Percentiles rank a stretch among this genome's conserved stretches.
These are phyloP conservation scores for Alternaria triticimaculans DNA, from an alignment of 2,329 filamentous ascomycete genomes.

Conservation along the genomic window DNA sequence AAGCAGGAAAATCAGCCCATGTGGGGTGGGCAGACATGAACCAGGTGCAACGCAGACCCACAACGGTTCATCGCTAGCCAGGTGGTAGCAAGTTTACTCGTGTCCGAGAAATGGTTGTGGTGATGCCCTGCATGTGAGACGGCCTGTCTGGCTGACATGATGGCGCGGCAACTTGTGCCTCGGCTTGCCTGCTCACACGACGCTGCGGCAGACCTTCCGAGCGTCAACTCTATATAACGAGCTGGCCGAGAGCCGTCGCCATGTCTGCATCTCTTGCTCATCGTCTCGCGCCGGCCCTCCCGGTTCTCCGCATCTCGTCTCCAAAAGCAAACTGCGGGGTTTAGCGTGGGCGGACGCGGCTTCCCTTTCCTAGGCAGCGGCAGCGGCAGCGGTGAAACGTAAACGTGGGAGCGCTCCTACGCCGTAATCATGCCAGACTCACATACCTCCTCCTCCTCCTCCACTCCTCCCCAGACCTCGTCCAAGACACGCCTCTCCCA, in stretches of 20 bases:
- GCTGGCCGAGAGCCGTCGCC: conserved; percentile 15
- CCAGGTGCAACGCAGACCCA: conserved; percentile 18
- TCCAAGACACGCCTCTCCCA: conserved; percentile 56
- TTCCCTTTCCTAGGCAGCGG: conserved; percentile 6
- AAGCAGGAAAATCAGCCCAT: conserved; percentile 25
- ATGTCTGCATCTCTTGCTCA: conserved; percentile 9
- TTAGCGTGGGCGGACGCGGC: conserved; percentile 29
- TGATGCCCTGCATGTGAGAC: conserved; percentile 33
- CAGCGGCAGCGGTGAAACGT: conserved; percentile 32
- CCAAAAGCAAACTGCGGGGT: conserved; percentile 30
- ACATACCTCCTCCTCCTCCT: conserved; percentile 6
- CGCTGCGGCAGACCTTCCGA: conserved; percentile 9
- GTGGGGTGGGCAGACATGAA: conserved; percentile 15
- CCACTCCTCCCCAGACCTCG: conserved; percentile 23
- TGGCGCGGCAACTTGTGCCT: conserved; percentile 26
- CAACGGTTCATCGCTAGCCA: conserved; percentile 4
- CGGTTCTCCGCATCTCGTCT: conserved; percentile 27
- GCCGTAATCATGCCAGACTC: conserved; percentile 34
- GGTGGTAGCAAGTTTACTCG: too few relatives aligned
- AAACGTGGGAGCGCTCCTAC: conserved; percentile 26
- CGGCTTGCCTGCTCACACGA: conserved; percentile 32
- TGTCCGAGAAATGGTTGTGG: neutral
- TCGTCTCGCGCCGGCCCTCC: conserved; percentile 10
- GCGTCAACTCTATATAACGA: conserved; percentile 20
- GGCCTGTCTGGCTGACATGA: conserved; percentile 24